Base-by-base conservation (phyloP, 176 grass and related monocot genomes). In the Elaeis guineensis region DNA sequence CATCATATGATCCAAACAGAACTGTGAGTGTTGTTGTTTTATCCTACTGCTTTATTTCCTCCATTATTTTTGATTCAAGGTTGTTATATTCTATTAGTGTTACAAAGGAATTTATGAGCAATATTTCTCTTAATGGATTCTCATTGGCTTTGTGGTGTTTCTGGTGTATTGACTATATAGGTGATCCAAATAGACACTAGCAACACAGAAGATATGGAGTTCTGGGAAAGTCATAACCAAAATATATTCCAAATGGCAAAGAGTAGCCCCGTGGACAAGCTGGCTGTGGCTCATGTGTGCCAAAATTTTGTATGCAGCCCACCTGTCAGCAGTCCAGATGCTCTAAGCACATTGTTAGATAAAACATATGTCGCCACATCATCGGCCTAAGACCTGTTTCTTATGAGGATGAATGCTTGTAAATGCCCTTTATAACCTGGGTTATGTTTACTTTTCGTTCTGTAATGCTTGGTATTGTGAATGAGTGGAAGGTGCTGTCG, bases 281-380 rank as follows among this genome's bases (percentile, higher is more conserved):
- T 32, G 17, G 52, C 51, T 2, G 53, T 75, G 17, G 80, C 69
- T 29, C 63, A 83, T 53, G 69, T 83, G 19, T 83, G 92, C 49
- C 80, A 91, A 54, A 67, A 97, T 62, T 97, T 91, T 52, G 78
- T 69, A 28, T 97, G 92, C 81, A 87, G 84, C 29, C 87, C 87
- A 17, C 87, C 81, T 0, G 87, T 80, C 17, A 91, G 58, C 22
- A 71, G 74, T 52, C 58, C 78, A 2, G 83, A 30, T n/a, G 59
- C 62, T 1, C 87, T 97, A 17, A 59, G 69, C 3, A 69, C 74
- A 21, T 52, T 85, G 67, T 74, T 91, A n/a, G 77, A 63, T 64
- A 91, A 88, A 44, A 64, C 17, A 5, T 1, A 59, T 32, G 21
- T 86, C 30, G 30, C 54, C 25, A 63, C 61, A 22, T 52, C 67